Evolutionary conservation across 2,329 filamentous ascomycete species (phyloP).

Genomic region (Xylariaceae sp.): DNA sequence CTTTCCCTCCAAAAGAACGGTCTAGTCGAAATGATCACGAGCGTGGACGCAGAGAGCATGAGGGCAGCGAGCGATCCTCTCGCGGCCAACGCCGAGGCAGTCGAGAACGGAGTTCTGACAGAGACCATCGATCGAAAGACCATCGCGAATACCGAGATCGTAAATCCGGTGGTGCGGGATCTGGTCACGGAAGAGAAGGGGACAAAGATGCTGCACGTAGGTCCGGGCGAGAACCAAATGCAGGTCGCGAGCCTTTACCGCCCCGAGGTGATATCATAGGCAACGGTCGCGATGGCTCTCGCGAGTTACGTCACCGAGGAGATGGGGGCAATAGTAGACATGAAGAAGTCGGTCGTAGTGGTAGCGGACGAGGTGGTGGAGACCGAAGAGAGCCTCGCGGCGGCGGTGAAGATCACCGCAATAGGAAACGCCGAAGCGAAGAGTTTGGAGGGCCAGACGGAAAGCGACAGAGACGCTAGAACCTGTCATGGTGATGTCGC

Average conservation of each 20-base stretch:
- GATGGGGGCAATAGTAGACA: conserved; percentile 41
- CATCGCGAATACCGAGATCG: conserved; percentile 41
- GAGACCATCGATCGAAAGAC: conserved; percentile 52
- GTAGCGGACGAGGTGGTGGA: conserved; percentile 44
- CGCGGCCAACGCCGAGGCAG: conserved; percentile 55
- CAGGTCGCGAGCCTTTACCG: conserved; percentile 32
- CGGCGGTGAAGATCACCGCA: conserved; percentile 46
- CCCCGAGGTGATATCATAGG: conserved; percentile 35
- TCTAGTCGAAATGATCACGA: conserved; percentile 47
- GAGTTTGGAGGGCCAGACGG: conserved; percentile 52
- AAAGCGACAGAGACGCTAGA: conserved; percentile 59
- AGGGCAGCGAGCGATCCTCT: conserved; percentile 50
- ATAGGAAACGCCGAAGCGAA: conserved; percentile 56
- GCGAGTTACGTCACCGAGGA: conserved; percentile 43
- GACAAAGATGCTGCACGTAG: conserved; percentile 41
- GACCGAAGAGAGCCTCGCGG: conserved; percentile 45
- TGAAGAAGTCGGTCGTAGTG: conserved; percentile 43
- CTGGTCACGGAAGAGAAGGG: conserved; percentile 38
- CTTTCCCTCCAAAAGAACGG: conserved; percentile 47
- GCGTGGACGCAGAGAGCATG: conserved; percentile 49
- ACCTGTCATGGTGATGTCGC: not conserved
- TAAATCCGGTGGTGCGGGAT: conserved; percentile 36
- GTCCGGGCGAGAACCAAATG: conserved; percentile 37
- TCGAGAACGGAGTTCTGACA: conserved; percentile 55
- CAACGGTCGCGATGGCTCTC: conserved; percentile 35